A percentile compares a stretch with the other conserved stretches of the same genome.
These are phyloP conservation scores for Basipetospora chlamydospora DNA, from an alignment of 2,329 filamentous ascomycete species.

Conservation along the genomic window DNA sequence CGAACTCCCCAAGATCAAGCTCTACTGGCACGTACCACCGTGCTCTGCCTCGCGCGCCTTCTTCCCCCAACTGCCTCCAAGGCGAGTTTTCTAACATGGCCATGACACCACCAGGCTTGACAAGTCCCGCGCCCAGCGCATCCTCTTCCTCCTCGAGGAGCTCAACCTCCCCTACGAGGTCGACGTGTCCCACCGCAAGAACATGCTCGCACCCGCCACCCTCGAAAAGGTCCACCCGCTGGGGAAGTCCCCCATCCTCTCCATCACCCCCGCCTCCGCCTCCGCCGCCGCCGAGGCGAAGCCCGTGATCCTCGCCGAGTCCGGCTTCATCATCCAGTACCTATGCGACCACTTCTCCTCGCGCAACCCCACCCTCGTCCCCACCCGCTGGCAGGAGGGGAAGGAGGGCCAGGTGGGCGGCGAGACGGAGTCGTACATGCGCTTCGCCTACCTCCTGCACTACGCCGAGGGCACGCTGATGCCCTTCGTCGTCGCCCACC, in stretches of 20 bases:
- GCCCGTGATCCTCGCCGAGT: slow-evolving; percentile 61
- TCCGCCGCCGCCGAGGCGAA: slow-evolving; percentile 13
- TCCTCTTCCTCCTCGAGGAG: slow-evolving; percentile 77
- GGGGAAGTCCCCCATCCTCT: slow-evolving; percentile 73
- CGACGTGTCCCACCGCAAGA: slow-evolving; percentile 59
- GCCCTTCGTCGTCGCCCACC: slow-evolving; percentile 47
- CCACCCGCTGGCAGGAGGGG: slow-evolving; percentile 40
- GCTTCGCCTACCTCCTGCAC: slow-evolving; percentile 59
- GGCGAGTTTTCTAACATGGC: no score
- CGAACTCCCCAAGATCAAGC: slow-evolving; percentile 33
- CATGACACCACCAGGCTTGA: slow-evolving; percentile 49
- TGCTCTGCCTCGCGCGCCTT: no score
- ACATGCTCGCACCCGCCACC: slow-evolving; percentile 54
- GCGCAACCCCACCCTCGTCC: slow-evolving; percentile 26
- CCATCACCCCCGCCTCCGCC: slow-evolving; percentile 33
- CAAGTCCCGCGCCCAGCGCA: slow-evolving; percentile 66
- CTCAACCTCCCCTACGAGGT: slow-evolving; percentile 67
- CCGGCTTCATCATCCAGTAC: slow-evolving; percentile 69
- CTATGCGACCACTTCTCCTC: slow-evolving; percentile 48
- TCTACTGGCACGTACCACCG: slow-evolving; percentile 17
- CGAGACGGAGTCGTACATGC: slow-evolving; percentile 45
- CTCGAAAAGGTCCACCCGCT: slow-evolving; percentile 69
- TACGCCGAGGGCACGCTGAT: slow-evolving; percentile 78
- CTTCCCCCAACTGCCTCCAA: no score
- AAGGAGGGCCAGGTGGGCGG: slow-evolving; percentile 41